Evolutionary conservation across 306 rosid genomes (phyloP), one percentile per base, ranked within the genome.

Genomic region (Lathyrus aphaca): DNA sequence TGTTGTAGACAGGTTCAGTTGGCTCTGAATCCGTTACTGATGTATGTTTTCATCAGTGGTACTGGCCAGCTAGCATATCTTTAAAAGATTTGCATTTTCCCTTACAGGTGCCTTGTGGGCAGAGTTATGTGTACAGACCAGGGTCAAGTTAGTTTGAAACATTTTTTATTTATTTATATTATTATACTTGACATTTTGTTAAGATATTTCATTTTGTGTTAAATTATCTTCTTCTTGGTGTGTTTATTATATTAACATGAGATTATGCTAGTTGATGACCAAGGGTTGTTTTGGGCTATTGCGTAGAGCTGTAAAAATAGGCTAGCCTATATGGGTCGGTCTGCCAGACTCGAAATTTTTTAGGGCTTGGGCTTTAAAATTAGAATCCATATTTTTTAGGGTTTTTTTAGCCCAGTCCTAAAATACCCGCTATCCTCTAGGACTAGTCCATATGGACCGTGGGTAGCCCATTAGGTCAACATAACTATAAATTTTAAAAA

Each of bases 121-220:
- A n/a, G 75, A n/a, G 75, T 56, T 73, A 35, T 43, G 61, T 78
- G 70, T 82, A 79, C 76, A 82, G 73, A 82, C 71, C 71, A 13
- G 57, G 68, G 45, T 16, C 48, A 19, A 38, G 55, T 64, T 74
- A 54, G 62, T 68, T 68, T 15, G 64, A 50, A 74, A 29, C 44
- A 43, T 16, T 13, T 50, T 60, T 27, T 53, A 53, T 53, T 53
- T 17, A 38, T 43, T 71, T 17, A 59, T 50, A 40, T 60, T 50
- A 40, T 60, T 60, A 73, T 54, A 60, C 30, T 40, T 48, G 35
- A 27, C 44, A 15, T 16, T 23, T 37, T 50, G 53, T 67, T 59
- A 6, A 35, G 8, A 46, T 48, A 14, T 66, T 39, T 54, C 42
- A 6, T 64, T 16, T 35, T 7, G 10, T 7, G 53, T 66, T 4